Conservation (phyloP, 2,329 filamentous ascomycete species). For the Trematosphaeria pertusa region DNA sequence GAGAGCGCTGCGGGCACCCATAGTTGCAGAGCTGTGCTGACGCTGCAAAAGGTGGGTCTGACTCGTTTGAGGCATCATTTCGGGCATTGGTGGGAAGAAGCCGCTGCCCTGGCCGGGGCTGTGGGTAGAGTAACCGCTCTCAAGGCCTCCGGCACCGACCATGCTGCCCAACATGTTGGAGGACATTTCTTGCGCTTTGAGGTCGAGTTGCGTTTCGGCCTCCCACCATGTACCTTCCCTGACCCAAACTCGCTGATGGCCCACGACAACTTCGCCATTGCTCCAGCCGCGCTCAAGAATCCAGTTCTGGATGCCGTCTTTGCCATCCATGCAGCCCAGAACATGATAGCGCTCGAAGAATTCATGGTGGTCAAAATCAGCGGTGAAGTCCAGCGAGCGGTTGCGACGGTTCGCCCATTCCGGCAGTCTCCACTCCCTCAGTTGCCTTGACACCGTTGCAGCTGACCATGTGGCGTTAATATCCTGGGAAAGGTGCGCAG, state of each 20-base stretch:
- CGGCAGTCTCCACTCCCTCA: constrained; percentile 89
- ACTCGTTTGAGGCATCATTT: constrained; percentile 70
- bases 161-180: constrained; percentile 56
- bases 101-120: constrained; percentile 60
- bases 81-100: constrained; percentile 69
- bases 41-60: constrained; percentile 72
- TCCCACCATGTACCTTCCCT: constrained; percentile 96
- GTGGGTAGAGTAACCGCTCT: constrained; percentile 75
- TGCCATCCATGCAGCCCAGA: constrained; percentile 87
- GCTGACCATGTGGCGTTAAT: constrained; percentile 91
- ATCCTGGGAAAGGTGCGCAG: constrained; percentile 74
- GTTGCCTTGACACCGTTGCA: constrained; percentile 87
- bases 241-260: constrained; percentile 93
- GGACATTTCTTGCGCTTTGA: constrained; percentile 69
- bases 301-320: constrained; percentile 94
- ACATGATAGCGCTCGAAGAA: constrained; percentile 82
- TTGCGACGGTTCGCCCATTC: constrained; percentile 97
- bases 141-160: constrained; percentile 66
- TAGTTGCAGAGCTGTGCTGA: constrained; percentile 51
- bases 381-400: constrained; percentile 91
- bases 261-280: constrained; percentile 93
- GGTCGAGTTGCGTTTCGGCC: constrained; percentile 92
- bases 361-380: constrained; percentile 94
- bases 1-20: constrained; percentile 55
- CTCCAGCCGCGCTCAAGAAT: constrained; percentile 95